Conservation (phyloP, 73 alveolate genomes). For the Uronychia binucleata region DNA sequence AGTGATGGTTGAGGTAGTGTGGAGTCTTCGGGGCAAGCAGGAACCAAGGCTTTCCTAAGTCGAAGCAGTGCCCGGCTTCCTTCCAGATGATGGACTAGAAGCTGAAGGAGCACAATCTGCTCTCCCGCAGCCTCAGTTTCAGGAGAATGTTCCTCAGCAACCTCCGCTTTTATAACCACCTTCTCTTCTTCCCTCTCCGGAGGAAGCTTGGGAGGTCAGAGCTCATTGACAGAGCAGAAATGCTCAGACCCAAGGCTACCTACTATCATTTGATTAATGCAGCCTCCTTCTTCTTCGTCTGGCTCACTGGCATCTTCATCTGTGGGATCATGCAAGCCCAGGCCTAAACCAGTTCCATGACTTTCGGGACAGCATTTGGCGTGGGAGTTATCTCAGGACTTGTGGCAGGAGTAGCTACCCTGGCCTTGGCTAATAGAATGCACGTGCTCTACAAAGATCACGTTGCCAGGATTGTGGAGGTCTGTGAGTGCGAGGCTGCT, state of each 20-base stretch:
- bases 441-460: not conserved
- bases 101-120: not conserved
- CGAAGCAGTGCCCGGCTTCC: not conserved
- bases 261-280: not conserved
- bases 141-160: not conserved
- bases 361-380: not conserved
- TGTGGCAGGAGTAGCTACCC: not conserved
- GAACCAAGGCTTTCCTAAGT: not conserved
- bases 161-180: not conserved
- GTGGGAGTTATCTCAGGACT: not conserved
- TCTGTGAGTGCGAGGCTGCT: not conserved
- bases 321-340: not conserved
- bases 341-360: not conserved
- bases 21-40: not conserved
- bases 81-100: not conserved
- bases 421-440: not conserved
- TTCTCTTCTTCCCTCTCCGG: not conserved
- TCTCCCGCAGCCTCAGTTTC: not conserved
- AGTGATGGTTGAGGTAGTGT: too few relatives aligned
- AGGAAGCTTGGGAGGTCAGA: not conserved
- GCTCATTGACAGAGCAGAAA: not conserved
- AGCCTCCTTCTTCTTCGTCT: not conserved
- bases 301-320: not conserved
- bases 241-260: not conserved
- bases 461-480: not conserved